A percentile compares a stretch with the other conserved stretches of the same genome.
phyloP scores from a whole-genome alignment of 441 rosid genomes.

The Adansonia rubrostipa region DNA sequence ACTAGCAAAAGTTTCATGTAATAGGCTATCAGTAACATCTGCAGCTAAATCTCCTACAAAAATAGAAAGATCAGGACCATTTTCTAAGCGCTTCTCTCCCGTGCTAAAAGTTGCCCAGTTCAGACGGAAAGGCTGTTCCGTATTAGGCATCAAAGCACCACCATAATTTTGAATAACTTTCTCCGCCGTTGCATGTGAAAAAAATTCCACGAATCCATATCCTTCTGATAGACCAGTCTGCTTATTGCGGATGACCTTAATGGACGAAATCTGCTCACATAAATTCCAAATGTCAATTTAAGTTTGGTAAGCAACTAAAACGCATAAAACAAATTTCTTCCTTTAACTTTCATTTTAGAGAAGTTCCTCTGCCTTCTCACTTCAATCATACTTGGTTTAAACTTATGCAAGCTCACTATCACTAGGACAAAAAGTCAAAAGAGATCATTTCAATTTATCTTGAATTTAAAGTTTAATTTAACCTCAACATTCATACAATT shows the following conservation, averaged over 20 bases:
- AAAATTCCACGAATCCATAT: conserved; percentile 91
- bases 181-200: conserved; percentile 73
- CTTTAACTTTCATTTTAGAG: conserved; percentile 1
- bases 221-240: conserved; percentile 84
- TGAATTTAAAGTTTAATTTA: neutral
- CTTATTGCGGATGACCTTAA: conserved; percentile 90
- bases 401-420: neutral
- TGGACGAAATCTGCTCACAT: conserved; percentile 61
- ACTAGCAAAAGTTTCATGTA: conserved; percentile 68
- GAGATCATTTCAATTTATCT: neutral
- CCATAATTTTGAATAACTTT: conserved; percentile 71
- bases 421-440: neutral
- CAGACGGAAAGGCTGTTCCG: conserved; percentile 82
- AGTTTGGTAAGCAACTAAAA: conserved; percentile 10
- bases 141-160: conserved; percentile 66
- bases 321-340: neutral
- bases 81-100: conserved; percentile 84
- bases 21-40: conserved; percentile 77
- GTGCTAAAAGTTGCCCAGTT: conserved; percentile 96
- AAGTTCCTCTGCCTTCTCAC: conserved; percentile 14
- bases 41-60: conserved; percentile 96
- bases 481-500: neutral
- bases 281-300: conserved; percentile 13
- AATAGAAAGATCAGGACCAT: conserved; percentile 82
- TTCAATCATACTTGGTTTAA: conserved; percentile 6